A percentile compares a stretch with the other conserved stretches of the same genome.
phyloP scores from a whole-genome alignment of 2,329 filamentous ascomycete genomes.

The Aspergillus sp. region DNA sequence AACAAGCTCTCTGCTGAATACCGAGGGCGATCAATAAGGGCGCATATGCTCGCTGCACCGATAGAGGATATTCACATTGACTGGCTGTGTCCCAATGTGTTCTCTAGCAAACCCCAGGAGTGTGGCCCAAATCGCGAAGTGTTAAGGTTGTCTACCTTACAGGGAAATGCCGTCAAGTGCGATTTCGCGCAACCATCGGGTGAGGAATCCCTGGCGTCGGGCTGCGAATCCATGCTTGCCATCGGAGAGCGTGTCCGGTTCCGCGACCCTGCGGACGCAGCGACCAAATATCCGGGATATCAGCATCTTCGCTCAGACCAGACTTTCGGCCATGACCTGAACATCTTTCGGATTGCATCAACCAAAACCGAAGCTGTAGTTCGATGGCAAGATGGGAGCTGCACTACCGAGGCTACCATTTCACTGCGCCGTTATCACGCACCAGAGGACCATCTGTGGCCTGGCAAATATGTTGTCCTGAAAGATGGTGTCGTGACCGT shows the following conservation, averaged over 20 bases:
- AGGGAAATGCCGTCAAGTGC: conserved; percentile 26
- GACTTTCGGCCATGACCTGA: conserved; percentile 62
- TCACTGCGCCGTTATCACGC: conserved; percentile 39
- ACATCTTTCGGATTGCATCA: conserved; percentile 58
- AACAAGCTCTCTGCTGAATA: conserved; percentile 61
- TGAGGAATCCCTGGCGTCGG: conserved; percentile 8
- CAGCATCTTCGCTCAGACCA: conserved; percentile 51
- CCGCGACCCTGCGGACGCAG: conserved; percentile 56
- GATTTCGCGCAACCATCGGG: conserved; percentile 29
- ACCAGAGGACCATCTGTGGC: conserved; percentile 60
- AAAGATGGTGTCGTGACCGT: conserved; percentile 43
- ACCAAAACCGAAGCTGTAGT: conserved; percentile 57
- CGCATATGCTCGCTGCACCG: conserved; percentile 57
- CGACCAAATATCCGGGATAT: conserved; percentile 57
- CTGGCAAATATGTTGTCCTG: conserved; percentile 59
- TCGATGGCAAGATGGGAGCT: conserved; percentile 62
- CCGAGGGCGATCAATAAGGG: conserved; percentile 54
- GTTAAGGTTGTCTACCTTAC: conserved; percentile 28
- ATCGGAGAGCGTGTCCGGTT: conserved; percentile 59
- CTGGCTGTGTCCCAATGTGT: conserved; percentile 56
- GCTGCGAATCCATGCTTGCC: conserved; percentile 39
- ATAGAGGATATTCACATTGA: conserved; percentile 52
- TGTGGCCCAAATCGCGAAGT: conserved; percentile 14
- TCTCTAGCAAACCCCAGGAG: conserved; percentile 27
- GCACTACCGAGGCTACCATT: conserved; percentile 52